These are phyloP conservation scores for Thielaviopsis populi DNA, from an alignment of 2,329 filamentous ascomycete species.

Conservation along the genomic window DNA sequence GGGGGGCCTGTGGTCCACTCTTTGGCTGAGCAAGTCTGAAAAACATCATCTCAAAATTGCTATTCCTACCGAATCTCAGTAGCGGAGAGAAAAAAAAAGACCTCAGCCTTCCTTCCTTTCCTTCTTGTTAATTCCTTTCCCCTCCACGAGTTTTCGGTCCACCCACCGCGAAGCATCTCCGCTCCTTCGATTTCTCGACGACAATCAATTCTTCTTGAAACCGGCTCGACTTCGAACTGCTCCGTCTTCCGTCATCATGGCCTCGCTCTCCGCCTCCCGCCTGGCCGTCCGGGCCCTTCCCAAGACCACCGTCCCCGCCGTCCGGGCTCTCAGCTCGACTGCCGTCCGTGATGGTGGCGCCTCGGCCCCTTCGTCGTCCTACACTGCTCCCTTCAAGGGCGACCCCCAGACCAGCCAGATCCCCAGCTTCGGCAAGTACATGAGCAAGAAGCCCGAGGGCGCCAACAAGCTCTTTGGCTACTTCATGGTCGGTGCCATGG, in stretches of 20 bases:
- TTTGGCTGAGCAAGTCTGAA: slow-evolving; percentile 1
- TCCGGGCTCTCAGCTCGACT: slow-evolving; percentile 43
- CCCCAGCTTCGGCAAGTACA: slow-evolving; percentile 81
- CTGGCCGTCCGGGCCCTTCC: slow-evolving; percentile 48
- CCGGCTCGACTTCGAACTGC: neutral
- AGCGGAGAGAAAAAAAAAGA: slow-evolving; percentile 27
- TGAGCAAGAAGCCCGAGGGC: slow-evolving; percentile 49
- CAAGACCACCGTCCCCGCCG: slow-evolving; percentile 27
- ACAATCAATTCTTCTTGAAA: neutral
- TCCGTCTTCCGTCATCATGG: slow-evolving; percentile 35
- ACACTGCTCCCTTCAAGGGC: slow-evolving; percentile 51
- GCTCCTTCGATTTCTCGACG: slow-evolving; percentile 10
- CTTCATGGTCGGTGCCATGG: slow-evolving; percentile 97
- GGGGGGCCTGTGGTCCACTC: slow-evolving; percentile 11
- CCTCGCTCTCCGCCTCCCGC: slow-evolving; percentile 54
- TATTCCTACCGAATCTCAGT: slow-evolving; percentile 1
- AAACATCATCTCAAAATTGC: slow-evolving; percentile 11
- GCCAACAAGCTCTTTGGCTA: slow-evolving; percentile 84
- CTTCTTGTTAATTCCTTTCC: slow-evolving; percentile 16
- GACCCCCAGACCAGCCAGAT: slow-evolving; percentile 49
- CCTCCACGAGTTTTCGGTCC: slow-evolving; percentile 19
- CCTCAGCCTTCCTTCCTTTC: slow-evolving; percentile 28
- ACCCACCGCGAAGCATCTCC: slow-evolving; percentile 17
- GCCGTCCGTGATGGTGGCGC: slow-evolving; percentile 29
- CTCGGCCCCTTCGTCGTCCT: slow-evolving; percentile 31